Conservation (phyloP, 2,329 filamentous ascomycete genomes). For the Orbilia brochopaga region DNA sequence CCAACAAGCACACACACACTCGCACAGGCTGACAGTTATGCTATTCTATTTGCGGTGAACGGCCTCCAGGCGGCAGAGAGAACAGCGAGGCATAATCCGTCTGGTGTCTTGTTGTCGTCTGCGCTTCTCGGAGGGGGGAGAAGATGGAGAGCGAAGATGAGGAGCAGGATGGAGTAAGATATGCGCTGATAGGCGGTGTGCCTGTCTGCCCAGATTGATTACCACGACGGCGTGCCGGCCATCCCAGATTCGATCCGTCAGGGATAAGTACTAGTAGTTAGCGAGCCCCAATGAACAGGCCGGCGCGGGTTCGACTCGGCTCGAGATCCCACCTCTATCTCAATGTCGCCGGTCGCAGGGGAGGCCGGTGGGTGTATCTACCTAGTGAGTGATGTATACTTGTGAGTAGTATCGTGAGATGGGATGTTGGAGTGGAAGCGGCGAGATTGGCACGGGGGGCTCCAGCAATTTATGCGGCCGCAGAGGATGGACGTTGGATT, state of each 20-base stretch:
- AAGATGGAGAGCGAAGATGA: background rate
- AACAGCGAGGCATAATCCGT: too few relatives aligned
- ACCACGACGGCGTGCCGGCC: background rate
- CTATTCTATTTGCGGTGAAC: background rate
- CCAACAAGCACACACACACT: slow-evolving; percentile 5
- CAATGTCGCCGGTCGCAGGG: too few relatives aligned
- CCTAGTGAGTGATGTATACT: too few relatives aligned
- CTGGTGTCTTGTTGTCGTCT: too few relatives aligned
- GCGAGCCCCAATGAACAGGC: slow-evolving; percentile 9
- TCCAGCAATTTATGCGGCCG: slow-evolving; percentile 32
- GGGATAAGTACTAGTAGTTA: slow-evolving; percentile 47
- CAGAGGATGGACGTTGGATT: background rate
- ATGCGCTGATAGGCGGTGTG: slow-evolving; percentile 30
- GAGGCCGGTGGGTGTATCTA: background rate
- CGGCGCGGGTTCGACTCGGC: slow-evolving; percentile 38
- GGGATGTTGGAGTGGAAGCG: slow-evolving; percentile 16
- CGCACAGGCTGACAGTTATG: slow-evolving; percentile 14
- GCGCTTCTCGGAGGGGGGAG: background rate
- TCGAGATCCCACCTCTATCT: slow-evolving; percentile 39
- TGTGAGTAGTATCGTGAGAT: background rate
- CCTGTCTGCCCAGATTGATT: background rate
- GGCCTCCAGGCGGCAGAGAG: too few relatives aligned
- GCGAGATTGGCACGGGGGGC: slow-evolving; percentile 14
- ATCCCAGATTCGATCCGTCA: slow-evolving; percentile 27
- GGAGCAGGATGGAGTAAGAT: slow-evolving; percentile 15